These are phyloP conservation scores for Pseudozyma tsukubaensis DNA, from an alignment of 1,284 basidiomycete species.

Conservation along the genomic window DNA sequence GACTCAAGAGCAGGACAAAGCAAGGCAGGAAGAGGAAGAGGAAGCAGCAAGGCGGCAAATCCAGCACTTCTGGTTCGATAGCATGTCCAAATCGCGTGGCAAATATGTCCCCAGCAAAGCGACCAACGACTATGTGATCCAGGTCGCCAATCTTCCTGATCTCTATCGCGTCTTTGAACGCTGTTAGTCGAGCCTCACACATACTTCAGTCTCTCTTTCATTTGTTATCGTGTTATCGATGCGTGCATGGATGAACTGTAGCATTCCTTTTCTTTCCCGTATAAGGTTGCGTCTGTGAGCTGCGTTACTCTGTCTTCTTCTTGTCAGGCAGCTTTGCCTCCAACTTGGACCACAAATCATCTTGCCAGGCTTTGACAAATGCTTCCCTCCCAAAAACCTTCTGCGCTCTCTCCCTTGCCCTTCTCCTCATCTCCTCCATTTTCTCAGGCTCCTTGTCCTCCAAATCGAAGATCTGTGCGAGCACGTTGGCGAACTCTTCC, in stretches of 20 bases:
- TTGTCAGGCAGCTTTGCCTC: slow-evolving; percentile 1
- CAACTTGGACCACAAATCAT: slow-evolving; percentile 30
- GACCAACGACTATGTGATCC: slow-evolving; percentile 42
- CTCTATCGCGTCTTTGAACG: slow-evolving; percentile 68
- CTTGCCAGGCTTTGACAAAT: slow-evolving; percentile 38
- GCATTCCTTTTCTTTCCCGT: not conserved
- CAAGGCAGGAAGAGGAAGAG: slow-evolving; percentile 15
- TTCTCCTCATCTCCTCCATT: slow-evolving; percentile 3
- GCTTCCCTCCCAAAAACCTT: slow-evolving; percentile 44
- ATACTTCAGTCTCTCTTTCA: not conserved
- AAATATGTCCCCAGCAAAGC: slow-evolving; percentile 33
- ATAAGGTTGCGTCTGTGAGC: not conserved
- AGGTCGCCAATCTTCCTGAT: slow-evolving; percentile 63
- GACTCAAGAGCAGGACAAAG: not conserved
- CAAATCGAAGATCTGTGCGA: slow-evolving; percentile 78
- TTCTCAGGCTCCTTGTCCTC: slow-evolving; percentile 72
- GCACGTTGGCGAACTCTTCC: slow-evolving; percentile 78
- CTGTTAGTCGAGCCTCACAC: slow-evolving; percentile 24
- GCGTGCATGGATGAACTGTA: too few relatives aligned
- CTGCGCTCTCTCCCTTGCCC: slow-evolving; percentile 72
- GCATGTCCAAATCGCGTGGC: slow-evolving; percentile 46
- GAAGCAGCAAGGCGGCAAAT: slow-evolving; percentile 24
- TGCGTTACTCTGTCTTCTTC: not conserved
- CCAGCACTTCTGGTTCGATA: slow-evolving; percentile 59
- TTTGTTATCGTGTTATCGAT: too few relatives aligned